Conservation (phyloP, 495 filamentous ascomycete species). For the Echria macrotheca region DNA sequence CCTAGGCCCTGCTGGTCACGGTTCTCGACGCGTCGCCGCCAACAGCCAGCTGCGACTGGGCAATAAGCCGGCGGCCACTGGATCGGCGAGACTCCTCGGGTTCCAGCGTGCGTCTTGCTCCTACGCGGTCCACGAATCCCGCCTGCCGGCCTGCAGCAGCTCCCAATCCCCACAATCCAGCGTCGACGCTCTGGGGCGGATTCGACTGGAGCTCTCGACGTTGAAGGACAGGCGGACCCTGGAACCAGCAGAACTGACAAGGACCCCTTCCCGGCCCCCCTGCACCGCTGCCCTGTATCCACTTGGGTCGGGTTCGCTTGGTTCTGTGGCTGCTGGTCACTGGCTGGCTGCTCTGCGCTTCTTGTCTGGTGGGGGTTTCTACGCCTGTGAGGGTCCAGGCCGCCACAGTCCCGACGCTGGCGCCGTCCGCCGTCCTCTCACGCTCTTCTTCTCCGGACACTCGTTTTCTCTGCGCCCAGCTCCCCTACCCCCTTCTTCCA, state of each 20-base stretch:
- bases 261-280: conserved; percentile 9
- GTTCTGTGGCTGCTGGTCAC: conserved; percentile 18
- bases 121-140: conserved; percentile 15
- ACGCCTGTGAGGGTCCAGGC: conserved; percentile 3
- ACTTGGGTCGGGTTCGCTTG: conserved; percentile 13
- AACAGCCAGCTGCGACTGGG: conserved; percentile 11
- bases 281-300: conserved; percentile 14
- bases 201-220: conserved; percentile 8
- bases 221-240: conserved; percentile 15
- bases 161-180: conserved; percentile 14
- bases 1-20: conserved; percentile 16
- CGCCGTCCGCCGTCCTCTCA: neutral
- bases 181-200: neutral
- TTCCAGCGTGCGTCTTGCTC: conserved; percentile 3
- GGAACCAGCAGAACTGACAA: conserved; percentile 13
- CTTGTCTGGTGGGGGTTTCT: conserved; percentile 16
- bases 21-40: conserved; percentile 19
- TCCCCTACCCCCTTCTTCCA: neutral
- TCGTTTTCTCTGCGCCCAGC: conserved; percentile 1
- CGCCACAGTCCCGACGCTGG: conserved; percentile 2
- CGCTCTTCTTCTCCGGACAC: conserved; percentile 5
- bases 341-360: conserved; percentile 14
- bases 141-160: conserved; percentile 7
- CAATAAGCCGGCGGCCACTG: conserved; percentile 2
- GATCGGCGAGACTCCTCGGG: conserved; percentile 7